Conservation (phyloP, 192 early-diverging fungal species). For the Coemansia sp. region DNA sequence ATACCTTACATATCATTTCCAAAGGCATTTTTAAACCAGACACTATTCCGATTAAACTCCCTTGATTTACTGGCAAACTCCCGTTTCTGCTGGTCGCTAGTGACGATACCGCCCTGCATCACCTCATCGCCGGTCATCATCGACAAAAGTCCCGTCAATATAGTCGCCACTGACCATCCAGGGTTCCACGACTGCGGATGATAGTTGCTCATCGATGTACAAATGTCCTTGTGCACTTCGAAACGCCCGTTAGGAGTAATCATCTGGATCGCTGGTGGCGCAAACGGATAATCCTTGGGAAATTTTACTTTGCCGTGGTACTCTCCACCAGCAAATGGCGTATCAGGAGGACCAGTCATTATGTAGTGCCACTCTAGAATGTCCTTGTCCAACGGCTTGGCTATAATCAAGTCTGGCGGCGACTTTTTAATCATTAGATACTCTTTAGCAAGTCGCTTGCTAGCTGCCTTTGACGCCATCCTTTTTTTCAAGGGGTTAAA, state of each 20-base stretch:
- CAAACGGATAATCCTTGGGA: conserved; percentile 96
- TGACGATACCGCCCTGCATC: conserved; percentile 80
- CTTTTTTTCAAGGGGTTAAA: not conserved
- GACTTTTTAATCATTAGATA: conserved; percentile 72
- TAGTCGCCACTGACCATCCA: conserved; percentile 94
- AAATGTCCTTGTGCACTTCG: conserved; percentile 92
- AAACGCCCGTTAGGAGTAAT: conserved; percentile 88
- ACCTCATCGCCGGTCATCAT: conserved; percentile 85
- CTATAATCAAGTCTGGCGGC: conserved; percentile 86
- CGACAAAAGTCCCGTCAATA: conserved; percentile 87
- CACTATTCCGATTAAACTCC: conserved; percentile 27
- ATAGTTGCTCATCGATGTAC: conserved; percentile 89
- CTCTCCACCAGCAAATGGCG: conserved; percentile 81
- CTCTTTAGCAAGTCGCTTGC: conserved; percentile 77
- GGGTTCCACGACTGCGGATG: conserved; percentile 98
- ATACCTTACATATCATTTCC: not conserved
- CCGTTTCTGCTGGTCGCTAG: conserved; percentile 66
- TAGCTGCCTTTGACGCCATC: conserved; percentile 79
- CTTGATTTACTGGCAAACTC: conserved; percentile 61
- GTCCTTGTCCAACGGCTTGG: conserved; percentile 92
- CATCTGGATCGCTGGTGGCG: conserved; percentile 80
- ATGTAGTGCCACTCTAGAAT: conserved; percentile 99
- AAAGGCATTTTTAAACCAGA: conserved; percentile 32
- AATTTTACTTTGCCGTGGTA: conserved; percentile 94
- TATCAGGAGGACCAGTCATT: conserved; percentile 82